phyloP scores from a whole-genome alignment of 352 stramenopile genomes.

The Pythium sp. region DNA sequence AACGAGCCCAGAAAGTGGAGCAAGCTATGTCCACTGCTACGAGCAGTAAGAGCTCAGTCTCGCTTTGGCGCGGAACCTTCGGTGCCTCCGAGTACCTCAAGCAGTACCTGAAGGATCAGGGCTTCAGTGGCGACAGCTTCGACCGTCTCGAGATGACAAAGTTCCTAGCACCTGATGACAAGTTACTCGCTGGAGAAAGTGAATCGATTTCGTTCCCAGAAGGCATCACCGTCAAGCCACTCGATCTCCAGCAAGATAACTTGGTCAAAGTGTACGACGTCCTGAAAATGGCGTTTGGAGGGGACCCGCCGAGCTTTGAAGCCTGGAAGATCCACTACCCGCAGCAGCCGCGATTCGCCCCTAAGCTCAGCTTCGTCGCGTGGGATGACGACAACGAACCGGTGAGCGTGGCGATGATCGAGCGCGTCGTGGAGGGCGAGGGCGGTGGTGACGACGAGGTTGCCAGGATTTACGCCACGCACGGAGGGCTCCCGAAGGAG shows the following conservation, averaged over 20 bases:
- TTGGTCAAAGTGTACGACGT: conserved; percentile 13
- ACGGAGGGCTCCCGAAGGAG: not conserved
- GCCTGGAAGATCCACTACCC: conserved; percentile 19
- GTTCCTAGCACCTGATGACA: not conserved
- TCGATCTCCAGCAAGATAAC: conserved; percentile 4
- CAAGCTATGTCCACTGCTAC: no score
- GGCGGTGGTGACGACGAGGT: conserved; percentile 2
- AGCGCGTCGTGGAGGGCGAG: conserved; percentile 6
- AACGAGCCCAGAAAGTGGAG: not conserved
- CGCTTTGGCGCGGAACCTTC: not conserved
- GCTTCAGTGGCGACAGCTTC: not conserved
- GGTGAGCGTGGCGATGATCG: not conserved
- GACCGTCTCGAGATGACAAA: conserved; percentile 1
- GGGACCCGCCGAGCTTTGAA: conserved; percentile 7
- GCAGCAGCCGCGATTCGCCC: conserved; percentile 15
- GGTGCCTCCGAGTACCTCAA: not conserved
- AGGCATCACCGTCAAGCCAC: not conserved
- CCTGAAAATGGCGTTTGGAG: conserved; percentile 14
- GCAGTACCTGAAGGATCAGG: not conserved
- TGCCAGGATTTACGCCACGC: not conserved
- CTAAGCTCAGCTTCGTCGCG: conserved; percentile 17
- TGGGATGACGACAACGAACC: not conserved
- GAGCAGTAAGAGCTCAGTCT: not conserved
- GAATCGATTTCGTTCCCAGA: not conserved
- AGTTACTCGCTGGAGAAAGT: not conserved